Evolutionary conservation across 2,329 filamentous ascomycete species (phyloP), one percentile per base, ranked within the genome.

Genomic region (Simplicillium sp.): DNA sequence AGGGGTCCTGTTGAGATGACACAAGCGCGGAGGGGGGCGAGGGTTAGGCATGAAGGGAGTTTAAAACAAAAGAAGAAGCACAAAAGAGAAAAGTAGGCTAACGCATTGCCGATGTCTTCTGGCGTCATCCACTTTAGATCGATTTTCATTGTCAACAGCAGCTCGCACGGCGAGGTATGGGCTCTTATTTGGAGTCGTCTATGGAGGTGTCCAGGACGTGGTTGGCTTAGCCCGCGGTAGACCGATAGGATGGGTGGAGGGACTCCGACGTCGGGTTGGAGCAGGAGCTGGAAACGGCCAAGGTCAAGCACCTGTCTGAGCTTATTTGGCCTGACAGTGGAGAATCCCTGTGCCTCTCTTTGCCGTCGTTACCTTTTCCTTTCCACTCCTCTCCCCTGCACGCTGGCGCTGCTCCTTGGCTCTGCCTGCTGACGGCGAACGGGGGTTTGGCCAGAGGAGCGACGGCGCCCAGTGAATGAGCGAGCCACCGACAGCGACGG

Each of bases 141-240:
- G 81, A 34, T 86, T 96, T 53, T 85, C 88, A 29, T 65, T 90
- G 25, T 79, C 82, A 44, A 84, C 83, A 38, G 80, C 82, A 33
- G 83, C 82, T 14, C 75, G 83, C 46, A 92, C 87, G 34, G 87
- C 88, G 38, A 85, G 80, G 56, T 77, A 84, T 50, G 90, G 88
- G 1, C 67, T 96, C 36, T 68, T 84, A 50, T 80, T 88, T 48
- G 89, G 90, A 15, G 56, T 95, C 29, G 75, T 68, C 7, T 97
- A 87, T 62, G 90, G 90, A 17, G 67, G 90, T 31, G 59, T 83
- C 43, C 89, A 97, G 62, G 90, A 97, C 64, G 64, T 71, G 11
- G 59, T 92, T 29, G 78, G 79, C 40, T 68, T 81, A 44, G 64
- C 77, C 39, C 82, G 78, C 57, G 87, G 87, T 41, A 80, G 84